Base-by-base conservation (phyloP, 2,329 filamentous ascomycete genomes). In the Elsinoe australis region DNA sequence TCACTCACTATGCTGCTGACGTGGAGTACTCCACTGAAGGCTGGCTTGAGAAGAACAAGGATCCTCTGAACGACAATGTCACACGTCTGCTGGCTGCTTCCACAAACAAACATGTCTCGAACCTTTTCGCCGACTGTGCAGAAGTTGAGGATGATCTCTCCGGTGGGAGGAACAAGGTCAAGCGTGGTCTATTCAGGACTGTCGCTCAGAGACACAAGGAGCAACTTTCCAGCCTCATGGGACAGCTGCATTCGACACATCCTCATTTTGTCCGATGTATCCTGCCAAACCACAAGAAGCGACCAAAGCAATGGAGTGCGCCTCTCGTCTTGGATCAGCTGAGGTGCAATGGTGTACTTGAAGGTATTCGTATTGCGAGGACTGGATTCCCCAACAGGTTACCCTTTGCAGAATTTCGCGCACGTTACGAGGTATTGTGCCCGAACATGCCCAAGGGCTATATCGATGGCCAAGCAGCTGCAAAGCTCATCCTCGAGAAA, bases 11-110 rank as follows among this genome's bases (percentile, higher is more conserved):
- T 61, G 92, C 92, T 18, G 89, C 92, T 19, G 92, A 96, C 65
- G 92, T 98, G 2, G 94, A 98, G 65, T 98, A 98, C 64, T 88
- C 84, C 0, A 98, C 92, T 0, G 80, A 90, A 49, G 85, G 85
- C 50, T 98, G 92, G 92, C 71, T 98, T 26, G 90, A 96, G 66
- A 98, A 96, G 75, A 98, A 98, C 73, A 98, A 98, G 65, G 92
- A 98, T 60, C 94, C 92, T 1, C 67, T 98, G 36, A 96, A 96
- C 59, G 94, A 98, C 73, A 98, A 96, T 54, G 77, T 98, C 53
- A 98, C 94, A 0, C 80, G 87, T 17, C 75, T 98, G 5, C 76
- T 98, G 28, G 86, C 89, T 29, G 74, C 76, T 10, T 98, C 94
- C 1, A 80, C 75, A 2, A 83, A 96, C 62, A 80, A 78, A 53